Evolutionary conservation across 208 protist genomes (phyloP).

Genomic region (Angomonas ambiguus): DNA sequence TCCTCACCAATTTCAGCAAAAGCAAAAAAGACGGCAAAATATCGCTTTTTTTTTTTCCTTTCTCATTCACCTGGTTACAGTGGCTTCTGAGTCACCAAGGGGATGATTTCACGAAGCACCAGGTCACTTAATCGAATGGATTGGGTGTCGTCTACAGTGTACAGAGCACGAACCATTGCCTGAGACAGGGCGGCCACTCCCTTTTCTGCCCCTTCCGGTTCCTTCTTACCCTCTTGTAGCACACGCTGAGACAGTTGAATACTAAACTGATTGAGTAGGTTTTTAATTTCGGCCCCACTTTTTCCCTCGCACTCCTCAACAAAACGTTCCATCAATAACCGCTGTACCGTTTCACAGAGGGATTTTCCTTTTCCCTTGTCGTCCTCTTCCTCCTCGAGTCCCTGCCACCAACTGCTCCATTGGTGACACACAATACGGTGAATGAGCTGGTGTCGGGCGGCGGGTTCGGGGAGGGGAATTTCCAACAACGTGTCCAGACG

Average conservation of each 20-base stretch:
- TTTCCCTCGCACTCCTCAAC: background rate
- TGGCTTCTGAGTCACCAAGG: background rate
- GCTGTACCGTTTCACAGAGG: background rate
- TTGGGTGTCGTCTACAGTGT: background rate
- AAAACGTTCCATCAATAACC: background rate
- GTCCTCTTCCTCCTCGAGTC: slow-evolving; percentile 30
- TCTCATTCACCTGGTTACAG: background rate
- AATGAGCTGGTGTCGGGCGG: slow-evolving; percentile 36
- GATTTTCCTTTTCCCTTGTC: background rate
- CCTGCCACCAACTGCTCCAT: slow-evolving; percentile 25
- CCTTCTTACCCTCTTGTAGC: background rate
- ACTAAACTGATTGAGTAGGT: background rate
- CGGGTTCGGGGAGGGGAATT: slow-evolving; percentile 58
- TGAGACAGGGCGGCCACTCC: background rate
- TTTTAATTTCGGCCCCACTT: slow-evolving; percentile 3
- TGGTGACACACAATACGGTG: slow-evolving; percentile 50
- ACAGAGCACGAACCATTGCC: slow-evolving; percentile 5
- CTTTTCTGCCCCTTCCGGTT: background rate
- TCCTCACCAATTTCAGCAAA: background rate
- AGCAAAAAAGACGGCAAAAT: no score
- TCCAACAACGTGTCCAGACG: slow-evolving; percentile 72
- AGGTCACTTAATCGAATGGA: background rate
- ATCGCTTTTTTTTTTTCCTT: background rate
- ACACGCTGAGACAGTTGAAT: background rate
- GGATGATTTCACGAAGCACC: background rate